Conservation (phyloP, 208 protist genomes). For the Leptomonas seymouri region DNA sequence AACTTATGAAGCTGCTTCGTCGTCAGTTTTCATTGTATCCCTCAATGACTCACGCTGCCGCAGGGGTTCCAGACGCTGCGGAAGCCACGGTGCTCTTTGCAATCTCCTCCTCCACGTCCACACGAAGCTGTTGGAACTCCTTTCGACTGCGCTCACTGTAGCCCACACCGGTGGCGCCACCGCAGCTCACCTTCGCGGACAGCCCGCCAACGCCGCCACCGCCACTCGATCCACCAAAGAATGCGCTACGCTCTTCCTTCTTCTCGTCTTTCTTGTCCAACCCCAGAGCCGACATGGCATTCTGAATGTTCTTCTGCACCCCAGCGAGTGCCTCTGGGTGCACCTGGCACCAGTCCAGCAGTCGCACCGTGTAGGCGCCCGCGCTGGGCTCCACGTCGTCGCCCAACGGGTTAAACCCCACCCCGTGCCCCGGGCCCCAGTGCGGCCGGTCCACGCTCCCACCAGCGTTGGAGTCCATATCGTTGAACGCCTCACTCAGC, state of each 20-base stretch:
- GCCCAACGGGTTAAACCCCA: slow-evolving; percentile 9
- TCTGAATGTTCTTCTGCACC: slow-evolving; percentile 14
- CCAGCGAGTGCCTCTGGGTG: slow-evolving; percentile 13
- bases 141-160: slow-evolving; percentile 30
- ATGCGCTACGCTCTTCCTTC: slow-evolving; percentile 22
- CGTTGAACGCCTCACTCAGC: slow-evolving; percentile 24
- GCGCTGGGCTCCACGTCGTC: slow-evolving; percentile 20
- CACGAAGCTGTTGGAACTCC: slow-evolving; percentile 32
- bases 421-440: not conserved
- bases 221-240: slow-evolving; percentile 7
- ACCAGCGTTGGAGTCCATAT: slow-evolving; percentile 17
- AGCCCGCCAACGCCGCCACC: not conserved
- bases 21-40: not conserved
- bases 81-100: not conserved
- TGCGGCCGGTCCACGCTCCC: not conserved
- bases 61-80: not conserved
- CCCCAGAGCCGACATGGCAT: slow-evolving; percentile 16
- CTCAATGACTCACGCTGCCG: slow-evolving; percentile 11
- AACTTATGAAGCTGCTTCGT: no score
- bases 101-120: slow-evolving; percentile 30
- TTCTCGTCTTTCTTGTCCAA: slow-evolving; percentile 32
- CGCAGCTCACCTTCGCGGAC: slow-evolving; percentile 11
- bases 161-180: slow-evolving; percentile 11
- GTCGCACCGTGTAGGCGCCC: slow-evolving; percentile 39
- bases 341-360: slow-evolving; percentile 56